Evolutionary conservation across 2,329 filamentous ascomycete species (phyloP).

Genomic region (Chaetomium sp.): DNA sequence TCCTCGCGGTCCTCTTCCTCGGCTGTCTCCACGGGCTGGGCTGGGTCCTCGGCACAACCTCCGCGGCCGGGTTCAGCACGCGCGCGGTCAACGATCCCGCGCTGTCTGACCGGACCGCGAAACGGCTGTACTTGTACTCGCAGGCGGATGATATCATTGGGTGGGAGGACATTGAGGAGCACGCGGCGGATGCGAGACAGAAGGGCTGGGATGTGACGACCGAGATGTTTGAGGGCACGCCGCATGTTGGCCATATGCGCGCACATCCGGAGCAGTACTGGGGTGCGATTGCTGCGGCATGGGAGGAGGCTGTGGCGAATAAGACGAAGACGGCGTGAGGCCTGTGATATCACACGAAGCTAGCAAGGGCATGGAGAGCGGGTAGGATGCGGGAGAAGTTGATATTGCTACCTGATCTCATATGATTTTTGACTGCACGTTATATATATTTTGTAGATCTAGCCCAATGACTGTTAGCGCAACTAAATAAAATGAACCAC

Average conservation of each 20-base stretch:
- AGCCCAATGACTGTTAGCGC: neutral
- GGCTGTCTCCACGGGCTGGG: slow-evolving; percentile 31
- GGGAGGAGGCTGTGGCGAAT: slow-evolving; percentile 10
- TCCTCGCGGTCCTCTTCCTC: slow-evolving; percentile 40
- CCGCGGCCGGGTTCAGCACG: slow-evolving; percentile 35
- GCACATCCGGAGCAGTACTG: slow-evolving; percentile 53
- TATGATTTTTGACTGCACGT: neutral
- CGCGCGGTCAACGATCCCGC: slow-evolving; percentile 33
- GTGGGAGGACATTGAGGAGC: slow-evolving; percentile 48
- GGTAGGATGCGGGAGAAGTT: too few relatives aligned
- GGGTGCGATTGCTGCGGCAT: slow-evolving; percentile 33
- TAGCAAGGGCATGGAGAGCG: too few relatives aligned
- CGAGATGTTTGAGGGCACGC: slow-evolving; percentile 50
- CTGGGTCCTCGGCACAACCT: slow-evolving; percentile 33
- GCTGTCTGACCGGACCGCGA: slow-evolving; percentile 31
- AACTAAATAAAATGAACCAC: too few relatives aligned
- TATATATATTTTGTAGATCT: neutral
- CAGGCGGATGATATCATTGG: slow-evolving; percentile 51
- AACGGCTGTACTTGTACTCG: slow-evolving; percentile 53
- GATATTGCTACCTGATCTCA: neutral
- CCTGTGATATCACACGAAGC: neutral
- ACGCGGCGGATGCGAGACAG: slow-evolving; percentile 41
- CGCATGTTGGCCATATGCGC: slow-evolving; percentile 57
- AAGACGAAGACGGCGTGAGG: neutral
- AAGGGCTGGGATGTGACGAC: slow-evolving; percentile 44